Evolutionary conservation across 2,329 filamentous ascomycete genomes (phyloP).

Genomic region (Pleomassaria siparia): DNA sequence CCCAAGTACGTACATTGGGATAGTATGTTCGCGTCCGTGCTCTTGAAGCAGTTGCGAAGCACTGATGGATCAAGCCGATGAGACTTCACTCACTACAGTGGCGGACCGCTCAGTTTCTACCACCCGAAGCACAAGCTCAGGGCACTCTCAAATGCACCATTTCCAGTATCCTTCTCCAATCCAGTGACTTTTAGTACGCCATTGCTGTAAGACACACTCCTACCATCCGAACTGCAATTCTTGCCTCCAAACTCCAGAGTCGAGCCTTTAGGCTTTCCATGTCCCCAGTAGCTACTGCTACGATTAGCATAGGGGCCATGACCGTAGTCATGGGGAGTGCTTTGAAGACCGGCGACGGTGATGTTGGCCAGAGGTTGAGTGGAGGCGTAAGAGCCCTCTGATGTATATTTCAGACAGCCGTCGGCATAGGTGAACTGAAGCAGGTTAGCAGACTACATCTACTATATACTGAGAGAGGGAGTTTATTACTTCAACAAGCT

Average conservation of each 20-base stretch:
- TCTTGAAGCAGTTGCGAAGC: too few relatives aligned
- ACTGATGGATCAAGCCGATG: too few relatives aligned
- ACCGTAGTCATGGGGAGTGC: not conserved
- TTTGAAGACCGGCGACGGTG: not conserved
- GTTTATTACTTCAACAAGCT: not conserved
- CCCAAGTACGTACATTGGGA: too few relatives aligned
- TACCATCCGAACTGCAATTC: not conserved
- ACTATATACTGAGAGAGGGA: too few relatives aligned
- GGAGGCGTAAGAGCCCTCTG: not conserved
- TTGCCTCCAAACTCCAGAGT: conserved; percentile 7
- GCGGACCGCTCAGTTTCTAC: too few relatives aligned
- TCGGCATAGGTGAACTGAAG: not conserved
- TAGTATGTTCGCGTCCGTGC: too few relatives aligned
- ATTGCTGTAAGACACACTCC: conserved; percentile 13
- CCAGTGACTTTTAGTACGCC: conserved; percentile 53
- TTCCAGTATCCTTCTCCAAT: conserved; percentile 48
- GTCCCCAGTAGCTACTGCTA: not conserved
- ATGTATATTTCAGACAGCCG: not conserved
- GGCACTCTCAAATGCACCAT: conserved; percentile 56
- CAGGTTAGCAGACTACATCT: not conserved
- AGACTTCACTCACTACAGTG: too few relatives aligned
- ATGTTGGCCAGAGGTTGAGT: not conserved
- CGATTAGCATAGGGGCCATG: conserved; percentile 34
- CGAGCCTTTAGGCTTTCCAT: conserved; percentile 37
- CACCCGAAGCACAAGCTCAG: conserved; percentile 49